Evolutionary conservation across 371 early-diverging fungal genomes (phyloP).

Genomic region (Dichotomocladium elegans): DNA sequence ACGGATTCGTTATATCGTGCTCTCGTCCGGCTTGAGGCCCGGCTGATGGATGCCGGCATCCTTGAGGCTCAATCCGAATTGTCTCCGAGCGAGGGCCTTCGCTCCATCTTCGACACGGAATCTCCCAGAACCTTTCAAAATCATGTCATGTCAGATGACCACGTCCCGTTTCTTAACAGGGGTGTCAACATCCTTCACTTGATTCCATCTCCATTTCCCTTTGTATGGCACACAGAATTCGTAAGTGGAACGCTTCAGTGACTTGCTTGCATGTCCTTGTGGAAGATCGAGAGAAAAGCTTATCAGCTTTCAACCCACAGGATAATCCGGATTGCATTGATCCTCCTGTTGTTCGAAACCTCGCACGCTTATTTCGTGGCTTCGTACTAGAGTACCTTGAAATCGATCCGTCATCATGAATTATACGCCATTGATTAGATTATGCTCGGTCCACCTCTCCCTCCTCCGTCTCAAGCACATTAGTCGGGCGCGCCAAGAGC

Average conservation of each 20-base stretch:
- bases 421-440: no score
- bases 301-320: not conserved
- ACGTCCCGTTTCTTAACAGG: constrained; percentile 73
- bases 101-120: constrained; percentile 29
- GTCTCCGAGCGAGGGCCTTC: not conserved
- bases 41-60: constrained; percentile 11
- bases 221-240: constrained; percentile 75
- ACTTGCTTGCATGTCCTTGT: not conserved
- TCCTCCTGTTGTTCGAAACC: constrained; percentile 36
- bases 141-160: constrained; percentile 75
- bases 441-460: no score
- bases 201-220: constrained; percentile 82
- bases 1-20: constrained; percentile 51
- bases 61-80: constrained; percentile 10
- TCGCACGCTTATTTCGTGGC: constrained; percentile 47
- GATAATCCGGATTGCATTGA: constrained; percentile 41
- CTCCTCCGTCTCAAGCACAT: no score
- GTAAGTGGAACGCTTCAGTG: constrained; percentile 20
- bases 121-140: constrained; percentile 17
- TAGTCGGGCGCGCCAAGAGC: no score
- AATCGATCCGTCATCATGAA: constrained; percentile 11
- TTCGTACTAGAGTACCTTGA: constrained; percentile 59
- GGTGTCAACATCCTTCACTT: constrained; percentile 86
- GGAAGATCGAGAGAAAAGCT: not conserved
- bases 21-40: constrained; percentile 36